Conservation (phyloP, 176 grass and related monocot species). For the Oryza meridionalis region DNA sequence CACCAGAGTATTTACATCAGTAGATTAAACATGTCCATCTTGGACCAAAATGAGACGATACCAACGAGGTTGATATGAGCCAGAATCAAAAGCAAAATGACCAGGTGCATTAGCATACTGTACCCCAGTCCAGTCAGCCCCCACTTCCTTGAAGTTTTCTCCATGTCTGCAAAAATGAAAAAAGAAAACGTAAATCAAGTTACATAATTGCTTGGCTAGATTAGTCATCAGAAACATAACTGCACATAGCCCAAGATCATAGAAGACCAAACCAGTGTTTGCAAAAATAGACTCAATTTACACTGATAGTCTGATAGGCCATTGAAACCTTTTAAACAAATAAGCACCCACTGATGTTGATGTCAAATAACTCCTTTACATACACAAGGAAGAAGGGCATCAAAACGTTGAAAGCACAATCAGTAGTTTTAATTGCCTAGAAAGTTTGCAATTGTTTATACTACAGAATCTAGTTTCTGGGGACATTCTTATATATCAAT, state of each 20-base stretch:
- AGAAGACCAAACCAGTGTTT: neutral
- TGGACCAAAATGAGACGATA: constrained; percentile 11
- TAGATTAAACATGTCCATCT: neutral
- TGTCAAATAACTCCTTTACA: neutral
- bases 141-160: neutral
- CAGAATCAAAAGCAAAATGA: neutral
- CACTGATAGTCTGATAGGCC: neutral
- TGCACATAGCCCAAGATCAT: neutral
- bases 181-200: neutral
- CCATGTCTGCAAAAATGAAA: neutral
- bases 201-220: neutral
- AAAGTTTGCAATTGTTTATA: neutral
- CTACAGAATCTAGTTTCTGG: neutral
- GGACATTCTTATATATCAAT: neutral
- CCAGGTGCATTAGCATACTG: neutral
- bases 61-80: neutral
- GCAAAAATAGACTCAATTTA: neutral
- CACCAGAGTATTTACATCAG: neutral
- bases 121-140: neutral
- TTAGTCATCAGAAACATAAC: neutral
- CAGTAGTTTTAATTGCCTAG: neutral
- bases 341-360: neutral
- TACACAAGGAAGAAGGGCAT: neutral
- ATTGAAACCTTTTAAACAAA: neutral
- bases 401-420: neutral